Evolutionary conservation across 2,329 filamentous ascomycete genomes (phyloP), one percentile per base, ranked within the genome.

Genomic region (Eurotiales sp.): DNA sequence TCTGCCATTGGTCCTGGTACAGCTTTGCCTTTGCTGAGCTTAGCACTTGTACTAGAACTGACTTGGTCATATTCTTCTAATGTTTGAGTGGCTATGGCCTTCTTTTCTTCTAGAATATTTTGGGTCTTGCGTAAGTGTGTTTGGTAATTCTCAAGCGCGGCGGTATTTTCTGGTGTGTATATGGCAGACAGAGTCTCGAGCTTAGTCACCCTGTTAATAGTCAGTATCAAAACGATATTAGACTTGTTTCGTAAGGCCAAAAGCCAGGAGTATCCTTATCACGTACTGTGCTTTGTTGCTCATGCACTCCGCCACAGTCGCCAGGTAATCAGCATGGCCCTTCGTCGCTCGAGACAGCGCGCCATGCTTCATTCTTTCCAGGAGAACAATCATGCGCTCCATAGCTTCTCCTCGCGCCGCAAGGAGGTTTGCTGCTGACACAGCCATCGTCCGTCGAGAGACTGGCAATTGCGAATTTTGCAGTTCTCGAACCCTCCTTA

Each of bases 331-430:
- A 12, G 68, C 70, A 52, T 66, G 66, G 3, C 68, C 68, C 53
- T 63, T 70, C 19, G 61, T 66, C 47, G 61, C 68, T 48, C 67
- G 60, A 40, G 64, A 61, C 37, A 69, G 45, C 15, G 61, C 63
- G 17, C 70, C 70, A 54, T 72, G 67, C 50, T 72, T 71, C 21
- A 59, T 66, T 44, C 69, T 60, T 52, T 72, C 70, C 32, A 74
- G 56, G n/a, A 72, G 58, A n/a, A 67, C 60, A 36, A 72, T 59
- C 36, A 61, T 67, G 15, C 64, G 62, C 58, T 72, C 69, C 29
- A 72, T 56, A 11, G 71, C 56, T 36, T 57, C 59, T 6, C 67
- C 61, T 15, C 65, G 65, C 17, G 56, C 55, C 4, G 62, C 61
- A 30, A 72, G 54, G 10, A 73, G 62, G 36, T 57, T 59, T 10